Base-by-base conservation (phyloP, 352 stramenopile species). In the Phytopythium ostracodes region DNA sequence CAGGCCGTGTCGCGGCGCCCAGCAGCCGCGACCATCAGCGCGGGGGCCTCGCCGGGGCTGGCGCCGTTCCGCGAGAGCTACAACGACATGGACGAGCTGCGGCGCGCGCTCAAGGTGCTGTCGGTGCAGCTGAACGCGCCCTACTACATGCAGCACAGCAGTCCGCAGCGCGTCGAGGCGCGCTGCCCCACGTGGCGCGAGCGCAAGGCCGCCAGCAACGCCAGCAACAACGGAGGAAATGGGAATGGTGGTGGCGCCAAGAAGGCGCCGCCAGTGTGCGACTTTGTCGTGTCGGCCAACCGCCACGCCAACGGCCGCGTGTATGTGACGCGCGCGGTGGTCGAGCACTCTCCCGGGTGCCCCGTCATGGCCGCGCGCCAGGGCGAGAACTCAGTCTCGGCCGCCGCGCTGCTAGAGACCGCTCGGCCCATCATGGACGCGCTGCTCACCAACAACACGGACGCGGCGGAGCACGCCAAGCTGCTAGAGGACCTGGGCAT, bases 101-200 rank as follows among this genome's bases (percentile, higher is more conserved):
- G 84, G 1, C 79, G 81, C 4, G 81, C 87, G 56, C 75, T 92
- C 44, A 91, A 91, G 53, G 79, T 92, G 57, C 60, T 90, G 9
- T 91, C 81, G 1, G 84, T 92, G 59, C 79, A 85, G 64, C 77
- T 74, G 70, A 81, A 85, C 10, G 58, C 81, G 43, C 84, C 79
- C 10, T 92, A 92, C 56, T 91, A 84, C 60, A 91, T 92, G 81
- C 77, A 91, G 53, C 84, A 92, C 72, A 91, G 81, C 68, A 92
- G 84, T 73, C 84, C 84, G 25, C 81, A 92, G 60, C 79, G 84
- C 5, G 68, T 92, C 8, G 84, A 92, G 54, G 84, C 84, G 38
- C 84, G 84, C 22, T 92, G 84, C 65, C 81, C 81, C 54, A 87
- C 81, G 58, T 92, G 81, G 81, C 83, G 88, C 58, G 73, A 86